Evolutionary conservation across 192 early-diverging fungal species (phyloP), one percentile per base, ranked within the genome.

Genomic region (Glomus cerebriforme): DNA sequence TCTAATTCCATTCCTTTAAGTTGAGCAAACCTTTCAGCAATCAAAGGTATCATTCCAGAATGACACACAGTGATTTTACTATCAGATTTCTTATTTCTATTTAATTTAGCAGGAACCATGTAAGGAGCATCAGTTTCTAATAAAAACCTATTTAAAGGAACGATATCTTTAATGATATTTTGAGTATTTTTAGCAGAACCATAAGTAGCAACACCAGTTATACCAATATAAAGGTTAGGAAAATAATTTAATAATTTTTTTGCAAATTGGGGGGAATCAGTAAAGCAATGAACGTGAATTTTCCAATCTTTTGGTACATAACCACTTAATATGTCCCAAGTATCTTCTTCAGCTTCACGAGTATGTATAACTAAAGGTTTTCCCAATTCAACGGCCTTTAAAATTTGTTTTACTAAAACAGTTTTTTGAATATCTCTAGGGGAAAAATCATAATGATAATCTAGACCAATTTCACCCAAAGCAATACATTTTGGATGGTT

Each of bases 41-140:
- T 32, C 29, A 78, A 78, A 67, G 77, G 77, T 39, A 78, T 78
- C 77, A 78, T 78, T 69, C 77, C 77, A 34, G 77, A 78, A 78
- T 78, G 77, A 69, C 45, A 59, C n/a, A 78, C 49, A 26, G 65
- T 59, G 12, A 78, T n/a, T 35, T 59, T 78, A 3, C 34, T 27
- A 35, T 69, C 7, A n/a, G 77, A 35, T 78, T 15, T 67, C 29
- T 58, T 78, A 19, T 69, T 78, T 59, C 32, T 78, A 27, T 78
- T 78, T 43, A 78, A 29, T 69, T 78, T 78, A 12, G 49, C 4
- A 9, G 77, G 77, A 6, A 49, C 22, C 77, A 78, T 78, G 15
- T 78, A 78, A 32, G 77, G 77, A 39, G 77, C 77, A 70, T 78
- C 77, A 22, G 77, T 78, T 70, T 78, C 77, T 13, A 78, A 35